Conservation (phyloP, 768 basidiomycete genomes). For the Kwoniella mangroviensis region DNA sequence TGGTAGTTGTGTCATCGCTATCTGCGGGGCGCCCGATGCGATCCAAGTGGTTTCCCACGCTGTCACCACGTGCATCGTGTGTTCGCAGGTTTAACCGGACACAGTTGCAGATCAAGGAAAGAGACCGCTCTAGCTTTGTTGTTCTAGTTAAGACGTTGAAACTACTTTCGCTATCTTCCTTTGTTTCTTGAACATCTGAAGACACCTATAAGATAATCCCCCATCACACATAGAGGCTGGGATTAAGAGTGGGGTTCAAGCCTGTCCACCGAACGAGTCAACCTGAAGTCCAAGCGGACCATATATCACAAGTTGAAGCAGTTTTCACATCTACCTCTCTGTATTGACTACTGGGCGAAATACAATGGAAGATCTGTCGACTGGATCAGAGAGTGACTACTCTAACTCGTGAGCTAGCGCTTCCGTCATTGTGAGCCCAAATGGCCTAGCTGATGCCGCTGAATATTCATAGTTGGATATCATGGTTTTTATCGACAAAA, state of each 20-base stretch:
- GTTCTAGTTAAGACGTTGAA: neutral
- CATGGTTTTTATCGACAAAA: constrained; percentile 95
- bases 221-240: too few relatives aligned
- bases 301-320: neutral
- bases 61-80: neutral
- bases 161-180: neutral
- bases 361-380: constrained; percentile 59
- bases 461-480: constrained; percentile 74
- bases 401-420: constrained; percentile 71
- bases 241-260: too few relatives aligned
- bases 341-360: neutral
- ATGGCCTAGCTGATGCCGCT: neutral
- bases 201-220: too few relatives aligned
- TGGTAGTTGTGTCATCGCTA: neutral
- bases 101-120: neutral
- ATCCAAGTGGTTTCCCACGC: neutral
- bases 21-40: constrained; percentile 1
- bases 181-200: neutral
- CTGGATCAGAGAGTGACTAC: constrained; percentile 93
- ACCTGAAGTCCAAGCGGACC: neutral
- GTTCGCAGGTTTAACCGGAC: neutral
- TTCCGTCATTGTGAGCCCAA: neutral
- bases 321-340: neutral
- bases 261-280: too few relatives aligned
- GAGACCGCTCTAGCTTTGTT: neutral